A percentile compares a stretch with the other conserved stretches of the same genome.
These are phyloP conservation scores for Salvia sclarea DNA, from an alignment of 305 asterid genomes.

Conservation along the genomic window DNA sequence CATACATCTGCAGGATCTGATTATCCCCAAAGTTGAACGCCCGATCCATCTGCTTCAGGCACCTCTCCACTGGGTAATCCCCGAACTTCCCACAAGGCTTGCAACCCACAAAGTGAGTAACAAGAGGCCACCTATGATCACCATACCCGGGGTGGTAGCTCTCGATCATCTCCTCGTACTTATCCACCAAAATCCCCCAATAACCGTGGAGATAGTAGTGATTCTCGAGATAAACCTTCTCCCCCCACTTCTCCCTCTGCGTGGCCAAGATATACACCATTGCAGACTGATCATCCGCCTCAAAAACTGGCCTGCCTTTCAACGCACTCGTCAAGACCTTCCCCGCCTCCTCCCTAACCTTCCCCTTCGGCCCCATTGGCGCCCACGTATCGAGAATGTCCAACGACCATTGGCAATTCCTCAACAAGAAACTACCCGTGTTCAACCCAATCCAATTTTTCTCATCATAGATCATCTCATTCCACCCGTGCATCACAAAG, in stretches of 20 bases:
- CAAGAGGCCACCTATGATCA: conserved; percentile 59
- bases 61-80: conserved; percentile 53
- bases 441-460: conserved; percentile 60
- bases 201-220: conserved; percentile 53
- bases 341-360: conserved; percentile 51
- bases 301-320: conserved; percentile 49
- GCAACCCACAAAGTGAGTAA: conserved; percentile 64
- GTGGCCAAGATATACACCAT: conserved; percentile 56
- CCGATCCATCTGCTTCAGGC: conserved; percentile 60
- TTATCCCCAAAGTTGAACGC: conserved; percentile 61
- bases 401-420: conserved; percentile 65
- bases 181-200: conserved; percentile 59
- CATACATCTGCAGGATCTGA: conserved; percentile 58
- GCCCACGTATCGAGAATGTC: conserved; percentile 55
- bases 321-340: conserved; percentile 46
- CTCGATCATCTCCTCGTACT: conserved; percentile 54
- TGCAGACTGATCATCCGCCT: conserved; percentile 59
- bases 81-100: conserved; percentile 63
- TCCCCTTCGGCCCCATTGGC: conserved; percentile 66
- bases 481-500: conserved; percentile 58
- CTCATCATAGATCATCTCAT: conserved; percentile 49
- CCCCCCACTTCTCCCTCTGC: conserved; percentile 51
- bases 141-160: conserved; percentile 53
- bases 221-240: conserved; percentile 52
- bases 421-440: conserved; percentile 54